A percentile compares a stretch with the other conserved stretches of the same genome.
Evolutionary conservation across 2,329 filamentous ascomycete genomes (phyloP).

Genomic region (Hypoxylon sp.): DNA sequence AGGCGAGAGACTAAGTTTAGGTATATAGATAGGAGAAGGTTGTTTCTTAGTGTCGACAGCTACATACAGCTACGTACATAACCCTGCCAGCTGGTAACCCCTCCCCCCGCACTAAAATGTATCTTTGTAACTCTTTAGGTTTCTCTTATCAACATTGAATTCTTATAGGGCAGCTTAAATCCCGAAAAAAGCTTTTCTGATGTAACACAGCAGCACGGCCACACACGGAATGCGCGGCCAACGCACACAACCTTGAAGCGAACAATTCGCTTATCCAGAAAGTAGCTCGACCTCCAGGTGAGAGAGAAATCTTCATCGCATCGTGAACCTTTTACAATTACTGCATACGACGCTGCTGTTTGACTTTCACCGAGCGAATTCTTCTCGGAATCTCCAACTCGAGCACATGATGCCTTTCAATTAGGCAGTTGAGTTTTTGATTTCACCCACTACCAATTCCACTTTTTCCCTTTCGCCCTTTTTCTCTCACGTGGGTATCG

Average conservation of each 20-base stretch:
- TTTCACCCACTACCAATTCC: conserved; percentile 27
- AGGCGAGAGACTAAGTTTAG: background rate
- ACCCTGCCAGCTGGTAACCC: conserved; percentile 37
- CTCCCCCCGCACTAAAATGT: conserved; percentile 43
- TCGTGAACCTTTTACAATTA: conserved; percentile 33
- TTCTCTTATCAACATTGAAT: conserved; percentile 11
- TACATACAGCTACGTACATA: background rate
- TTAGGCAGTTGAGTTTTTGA: conserved; percentile 41
- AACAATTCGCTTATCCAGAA: conserved; percentile 18
- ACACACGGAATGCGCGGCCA: conserved; percentile 6
- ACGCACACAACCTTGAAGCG: conserved; percentile 10
- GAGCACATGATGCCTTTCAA: conserved; percentile 38
- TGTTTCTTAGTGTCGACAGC: conserved; percentile 1
- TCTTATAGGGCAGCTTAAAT: conserved; percentile 24
- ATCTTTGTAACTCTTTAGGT: conserved; percentile 2
- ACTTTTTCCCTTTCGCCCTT: conserved; percentile 35
- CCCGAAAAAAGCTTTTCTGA: conserved; percentile 24
- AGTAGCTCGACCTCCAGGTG: conserved; percentile 27
- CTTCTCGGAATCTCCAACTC: conserved; percentile 47
- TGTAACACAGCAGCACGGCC: conserved; percentile 15
- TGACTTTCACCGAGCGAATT: conserved; percentile 45
- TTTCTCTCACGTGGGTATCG: conserved; percentile 29
- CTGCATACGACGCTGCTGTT: conserved; percentile 40
- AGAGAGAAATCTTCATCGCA: conserved; percentile 16
- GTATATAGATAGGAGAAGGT: background rate